Conservation (phyloP, 352 stramenopile species). For the Pythium coloratum region DNA sequence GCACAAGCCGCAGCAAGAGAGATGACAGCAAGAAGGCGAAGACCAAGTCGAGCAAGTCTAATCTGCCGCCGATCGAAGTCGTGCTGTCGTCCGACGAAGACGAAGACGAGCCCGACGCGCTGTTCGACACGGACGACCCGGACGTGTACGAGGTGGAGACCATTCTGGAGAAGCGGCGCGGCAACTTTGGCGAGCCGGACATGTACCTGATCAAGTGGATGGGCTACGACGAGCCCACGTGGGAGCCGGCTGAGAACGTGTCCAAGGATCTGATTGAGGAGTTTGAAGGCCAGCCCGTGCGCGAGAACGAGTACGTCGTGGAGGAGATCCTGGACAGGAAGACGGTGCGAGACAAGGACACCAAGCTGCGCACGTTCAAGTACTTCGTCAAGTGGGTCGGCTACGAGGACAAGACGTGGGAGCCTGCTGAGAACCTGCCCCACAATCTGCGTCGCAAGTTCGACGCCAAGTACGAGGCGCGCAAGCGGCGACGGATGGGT, state of each 20-base stretch:
- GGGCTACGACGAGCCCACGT: conserved; percentile 77
- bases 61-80: conserved; percentile 55
- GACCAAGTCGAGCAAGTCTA: conserved; percentile 38
- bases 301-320: conserved; percentile 79
- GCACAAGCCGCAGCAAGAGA: conserved; percentile 7
- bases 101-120: conserved; percentile 58
- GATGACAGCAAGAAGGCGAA: conserved; percentile 23
- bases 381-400: conserved; percentile 88
- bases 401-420: conserved; percentile 81
- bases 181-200: conserved; percentile 53
- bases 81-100: conserved; percentile 76
- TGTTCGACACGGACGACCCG: conserved; percentile 78
- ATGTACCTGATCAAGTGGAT: conserved; percentile 85
- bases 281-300: conserved; percentile 67
- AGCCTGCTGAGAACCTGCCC: conserved; percentile 72
- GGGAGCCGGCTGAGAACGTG: conserved; percentile 75
- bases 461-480: conserved; percentile 67
- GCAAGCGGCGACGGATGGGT: conserved; percentile 34
- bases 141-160: conserved; percentile 83
- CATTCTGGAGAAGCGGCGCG: conserved; percentile 60
- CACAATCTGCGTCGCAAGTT: conserved; percentile 81
- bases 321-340: conserved; percentile 72
- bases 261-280: conserved; percentile 81
- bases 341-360: conserved; percentile 61
- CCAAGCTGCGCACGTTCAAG: conserved; percentile 69